phyloP scores from a whole-genome alignment of 2,329 filamentous ascomycete species.

The Alternaria gansuensis region DNA sequence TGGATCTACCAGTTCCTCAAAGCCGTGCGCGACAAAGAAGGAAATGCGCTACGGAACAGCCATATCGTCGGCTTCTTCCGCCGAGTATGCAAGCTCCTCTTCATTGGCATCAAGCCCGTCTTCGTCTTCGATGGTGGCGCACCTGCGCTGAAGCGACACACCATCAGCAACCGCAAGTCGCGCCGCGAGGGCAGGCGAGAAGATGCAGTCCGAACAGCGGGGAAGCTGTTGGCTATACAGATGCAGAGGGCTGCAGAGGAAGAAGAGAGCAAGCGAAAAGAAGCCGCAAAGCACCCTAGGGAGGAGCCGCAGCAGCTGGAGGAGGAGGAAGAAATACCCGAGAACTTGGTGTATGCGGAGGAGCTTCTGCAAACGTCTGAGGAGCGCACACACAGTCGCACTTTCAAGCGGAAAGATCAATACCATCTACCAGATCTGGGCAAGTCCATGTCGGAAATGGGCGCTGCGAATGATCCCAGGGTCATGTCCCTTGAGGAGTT shows the following conservation, averaged over 20 bases:
- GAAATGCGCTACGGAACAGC: constrained; percentile 93
- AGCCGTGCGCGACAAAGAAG: constrained; percentile 97
- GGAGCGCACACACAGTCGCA: constrained; percentile 76
- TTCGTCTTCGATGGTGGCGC: constrained; percentile 99
- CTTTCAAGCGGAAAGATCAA: constrained; percentile 89
- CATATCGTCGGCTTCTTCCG: constrained; percentile 98
- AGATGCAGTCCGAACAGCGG: constrained; percentile 90
- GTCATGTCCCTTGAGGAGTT: constrained; percentile 97
- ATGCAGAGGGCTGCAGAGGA: constrained; percentile 92
- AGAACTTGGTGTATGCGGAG: constrained; percentile 86
- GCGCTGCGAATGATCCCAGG: constrained; percentile 86
- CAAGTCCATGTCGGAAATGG: constrained; percentile 81
- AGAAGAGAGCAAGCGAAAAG: constrained; percentile 73
- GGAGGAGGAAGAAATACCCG: constrained; percentile 77
- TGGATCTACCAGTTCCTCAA: constrained; percentile 99
- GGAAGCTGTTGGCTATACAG: constrained; percentile 89
- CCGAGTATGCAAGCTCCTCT: constrained; percentile 95
- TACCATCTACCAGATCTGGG: constrained; percentile 93
- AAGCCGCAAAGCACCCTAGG: constrained; percentile 51
- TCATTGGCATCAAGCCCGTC: constrained; percentile 94
- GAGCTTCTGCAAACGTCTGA: constrained; percentile 82
- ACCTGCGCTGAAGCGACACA: constrained; percentile 88
- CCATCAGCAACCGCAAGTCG: constrained; percentile 79
- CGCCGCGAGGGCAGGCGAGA: constrained; percentile 88
- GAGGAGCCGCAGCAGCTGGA: constrained; percentile 62